A percentile compares a stretch with the other conserved stretches of the same genome.
Conservation (phyloP, 2,329 filamentous ascomycete species). For the Aspergillus pseudotamarii region DNA sequence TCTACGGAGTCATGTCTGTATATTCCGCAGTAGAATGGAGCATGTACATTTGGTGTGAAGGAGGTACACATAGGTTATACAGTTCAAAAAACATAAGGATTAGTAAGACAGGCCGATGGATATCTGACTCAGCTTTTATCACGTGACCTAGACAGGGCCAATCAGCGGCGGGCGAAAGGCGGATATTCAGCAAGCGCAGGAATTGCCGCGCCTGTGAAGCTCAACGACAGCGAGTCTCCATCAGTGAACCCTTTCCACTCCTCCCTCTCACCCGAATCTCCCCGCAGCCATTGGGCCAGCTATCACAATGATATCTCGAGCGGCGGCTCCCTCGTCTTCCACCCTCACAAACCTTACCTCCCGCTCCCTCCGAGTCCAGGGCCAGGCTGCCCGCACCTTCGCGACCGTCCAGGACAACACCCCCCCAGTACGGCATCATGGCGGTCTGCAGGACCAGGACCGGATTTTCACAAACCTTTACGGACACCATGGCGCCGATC, state of each 20-base stretch:
- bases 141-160: constrained; percentile 35
- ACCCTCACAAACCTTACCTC: constrained; percentile 43
- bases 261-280: constrained; percentile 26
- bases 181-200: constrained; percentile 44
- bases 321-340: constrained; percentile 47
- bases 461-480: constrained; percentile 99
- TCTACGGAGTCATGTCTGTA: constrained; percentile 40
- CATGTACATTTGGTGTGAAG: not conserved
- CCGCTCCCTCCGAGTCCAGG: constrained; percentile 45
- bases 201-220: constrained; percentile 35
- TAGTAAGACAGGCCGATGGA: too few relatives aligned
- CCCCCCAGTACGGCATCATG: constrained; percentile 67
- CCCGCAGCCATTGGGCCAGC: constrained; percentile 33
- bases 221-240: constrained; percentile 28
- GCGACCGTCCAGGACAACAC: constrained; percentile 75
- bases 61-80: not conserved
- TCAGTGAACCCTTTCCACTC: constrained; percentile 24
- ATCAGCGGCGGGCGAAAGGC: constrained; percentile 40
- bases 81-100: too few relatives aligned
- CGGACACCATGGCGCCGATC: constrained; percentile 83
- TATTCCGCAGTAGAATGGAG: constrained; percentile 30
- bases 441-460: constrained; percentile 92
- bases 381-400: constrained; percentile 63
- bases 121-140: constrained; percentile 12
- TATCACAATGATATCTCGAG: constrained; percentile 50